These are phyloP conservation scores for Metschnikowia drakensbergensis DNA, from an alignment of 805 yeast genomes.

Conservation along the genomic window DNA sequence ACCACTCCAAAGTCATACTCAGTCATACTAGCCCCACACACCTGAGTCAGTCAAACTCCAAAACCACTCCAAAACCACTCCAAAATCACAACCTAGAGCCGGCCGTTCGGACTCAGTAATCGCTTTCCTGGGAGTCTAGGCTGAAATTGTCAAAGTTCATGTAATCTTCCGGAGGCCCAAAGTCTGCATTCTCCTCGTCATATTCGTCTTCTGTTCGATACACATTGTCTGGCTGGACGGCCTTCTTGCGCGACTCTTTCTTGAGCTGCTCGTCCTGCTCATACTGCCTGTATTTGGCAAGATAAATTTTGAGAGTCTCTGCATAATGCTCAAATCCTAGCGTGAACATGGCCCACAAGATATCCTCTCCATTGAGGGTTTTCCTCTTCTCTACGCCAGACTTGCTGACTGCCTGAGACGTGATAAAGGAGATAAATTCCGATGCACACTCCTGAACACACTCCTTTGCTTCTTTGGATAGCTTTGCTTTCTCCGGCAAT, in stretches of 20 bases:
- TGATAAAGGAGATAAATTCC: conserved; percentile 64
- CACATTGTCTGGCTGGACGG: not conserved
- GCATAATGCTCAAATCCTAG: conserved; percentile 69
- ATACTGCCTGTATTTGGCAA: conserved; percentile 59
- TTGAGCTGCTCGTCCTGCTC: conserved; percentile 15
- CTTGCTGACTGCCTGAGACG: conserved; percentile 62
- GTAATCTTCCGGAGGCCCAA: conserved; percentile 6
- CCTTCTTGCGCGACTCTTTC: conserved; percentile 9
- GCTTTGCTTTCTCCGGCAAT: conserved; percentile 67
- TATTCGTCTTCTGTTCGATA: conserved; percentile 5
- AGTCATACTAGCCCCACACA: no score
- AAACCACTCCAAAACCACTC: no score
- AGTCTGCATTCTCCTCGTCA: conserved; percentile 1
- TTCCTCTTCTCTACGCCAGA: conserved; percentile 63
- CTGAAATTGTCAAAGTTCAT: conserved; percentile 11
- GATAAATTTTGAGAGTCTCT: conserved; percentile 62
- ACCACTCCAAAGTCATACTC: no score
- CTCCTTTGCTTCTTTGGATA: conserved; percentile 76
- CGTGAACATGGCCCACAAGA: conserved; percentile 58
- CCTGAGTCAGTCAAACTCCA: no score
- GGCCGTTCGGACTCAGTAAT: not conserved
- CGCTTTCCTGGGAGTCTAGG: conserved; percentile 1
- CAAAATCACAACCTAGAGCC: no score
- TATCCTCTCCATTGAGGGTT: conserved; percentile 69
- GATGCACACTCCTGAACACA: conserved; percentile 70